phyloP scores from a whole-genome alignment of 352 stramenopile species.

The Globisporangium yorkense region DNA sequence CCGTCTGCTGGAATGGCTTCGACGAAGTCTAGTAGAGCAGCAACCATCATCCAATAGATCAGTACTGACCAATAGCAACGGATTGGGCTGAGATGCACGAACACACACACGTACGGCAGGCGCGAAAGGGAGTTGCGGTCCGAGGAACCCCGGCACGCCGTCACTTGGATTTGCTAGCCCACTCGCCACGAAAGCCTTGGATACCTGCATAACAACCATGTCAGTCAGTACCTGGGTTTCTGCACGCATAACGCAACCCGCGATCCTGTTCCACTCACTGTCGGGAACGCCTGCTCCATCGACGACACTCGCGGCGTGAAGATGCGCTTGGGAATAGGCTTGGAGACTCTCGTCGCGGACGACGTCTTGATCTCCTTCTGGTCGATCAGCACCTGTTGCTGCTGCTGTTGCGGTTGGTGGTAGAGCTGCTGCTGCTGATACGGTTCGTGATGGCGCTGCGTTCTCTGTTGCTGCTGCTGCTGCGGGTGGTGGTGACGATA shows the following conservation, averaged over 20 bases:
- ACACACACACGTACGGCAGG: slow-evolving; percentile 1
- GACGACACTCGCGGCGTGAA: neutral
- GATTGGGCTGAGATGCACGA: neutral
- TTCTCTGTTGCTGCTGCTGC: neutral
- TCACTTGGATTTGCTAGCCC: neutral
- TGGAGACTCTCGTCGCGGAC: slow-evolving; percentile 1
- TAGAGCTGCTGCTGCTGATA: neutral
- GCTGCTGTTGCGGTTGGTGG: neutral
- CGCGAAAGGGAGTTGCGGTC: slow-evolving; percentile 1
- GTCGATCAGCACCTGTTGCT: slow-evolving; percentile 1
- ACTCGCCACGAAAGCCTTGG: slow-evolving; percentile 1
- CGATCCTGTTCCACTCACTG: neutral
- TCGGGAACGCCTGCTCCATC: slow-evolving; percentile 4
- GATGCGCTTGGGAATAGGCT: slow-evolving; percentile 9
- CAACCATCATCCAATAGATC: no score
- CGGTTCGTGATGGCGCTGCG: neutral
- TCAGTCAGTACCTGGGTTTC: neutral
- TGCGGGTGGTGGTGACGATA: neutral
- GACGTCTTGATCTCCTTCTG: slow-evolving; percentile 8
- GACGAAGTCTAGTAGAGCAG: neutral
- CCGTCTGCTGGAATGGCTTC: slow-evolving; percentile 1
- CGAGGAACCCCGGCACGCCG: neutral
- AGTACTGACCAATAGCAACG: neutral
- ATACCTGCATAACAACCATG: neutral
- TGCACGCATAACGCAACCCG: neutral